A percentile compares a stretch with the other conserved stretches of the same genome.
These are phyloP conservation scores for Phytophthora constricta DNA, from an alignment of 352 stramenopile genomes.

Conservation along the genomic window DNA sequence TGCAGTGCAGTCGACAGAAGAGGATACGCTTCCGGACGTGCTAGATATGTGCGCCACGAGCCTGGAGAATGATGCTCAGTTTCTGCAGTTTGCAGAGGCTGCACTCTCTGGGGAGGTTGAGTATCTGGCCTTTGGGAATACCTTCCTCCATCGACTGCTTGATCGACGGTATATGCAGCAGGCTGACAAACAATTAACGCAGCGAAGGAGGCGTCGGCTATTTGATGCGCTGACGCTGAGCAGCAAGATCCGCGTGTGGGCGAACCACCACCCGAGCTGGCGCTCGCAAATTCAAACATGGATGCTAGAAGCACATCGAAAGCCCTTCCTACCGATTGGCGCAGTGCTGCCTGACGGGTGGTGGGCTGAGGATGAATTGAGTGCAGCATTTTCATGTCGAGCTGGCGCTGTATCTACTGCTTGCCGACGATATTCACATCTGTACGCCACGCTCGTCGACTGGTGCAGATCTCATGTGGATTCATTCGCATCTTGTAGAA, in stretches of 20 bases:
- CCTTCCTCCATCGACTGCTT: constrained; percentile 38
- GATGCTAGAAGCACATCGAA: constrained; percentile 43
- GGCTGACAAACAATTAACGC: not conserved
- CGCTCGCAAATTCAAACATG: constrained; percentile 44
- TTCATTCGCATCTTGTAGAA: constrained; percentile 44
- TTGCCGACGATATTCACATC: constrained; percentile 42
- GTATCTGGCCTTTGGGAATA: constrained; percentile 18
- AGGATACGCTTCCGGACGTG: constrained; percentile 18
- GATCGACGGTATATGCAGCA: constrained; percentile 10
- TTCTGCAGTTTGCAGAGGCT: constrained; percentile 37
- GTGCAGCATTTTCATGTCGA: not conserved
- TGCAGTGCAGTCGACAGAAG: constrained; percentile 20
- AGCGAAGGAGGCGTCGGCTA: constrained; percentile 6
- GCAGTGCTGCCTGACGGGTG: constrained; percentile 15
- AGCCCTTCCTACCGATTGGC: constrained; percentile 39
- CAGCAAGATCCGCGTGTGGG: constrained; percentile 44
- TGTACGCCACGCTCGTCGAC: constrained; percentile 48
- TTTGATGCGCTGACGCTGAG: constrained; percentile 38
- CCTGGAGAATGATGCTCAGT: constrained; percentile 35
- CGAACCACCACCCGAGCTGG: constrained; percentile 52
- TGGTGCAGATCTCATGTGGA: constrained; percentile 41
- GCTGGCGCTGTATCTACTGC: not conserved
- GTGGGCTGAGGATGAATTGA: constrained; percentile 3
- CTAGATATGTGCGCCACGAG: constrained; percentile 40
- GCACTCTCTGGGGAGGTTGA: constrained; percentile 28